Conservation (phyloP, 2,329 filamentous ascomycete species). For the Lecanoromycetidae sp. region DNA sequence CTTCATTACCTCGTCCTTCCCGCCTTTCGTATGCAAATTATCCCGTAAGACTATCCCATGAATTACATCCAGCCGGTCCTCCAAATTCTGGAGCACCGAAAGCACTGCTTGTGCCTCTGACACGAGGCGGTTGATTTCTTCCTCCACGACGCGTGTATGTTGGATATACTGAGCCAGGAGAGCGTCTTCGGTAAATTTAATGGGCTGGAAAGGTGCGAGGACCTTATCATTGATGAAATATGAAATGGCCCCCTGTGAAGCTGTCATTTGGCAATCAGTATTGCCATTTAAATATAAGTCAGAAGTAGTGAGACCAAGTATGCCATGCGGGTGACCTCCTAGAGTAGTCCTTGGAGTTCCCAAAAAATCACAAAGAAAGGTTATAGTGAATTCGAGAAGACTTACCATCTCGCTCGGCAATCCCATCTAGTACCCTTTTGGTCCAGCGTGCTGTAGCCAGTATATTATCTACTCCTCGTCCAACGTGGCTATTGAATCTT, state of each 20-base stretch:
- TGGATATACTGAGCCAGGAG: constrained; percentile 64
- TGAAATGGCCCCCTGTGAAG: constrained; percentile 27
- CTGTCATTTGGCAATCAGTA: too few species aligned
- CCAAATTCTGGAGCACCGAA: constrained; percentile 52
- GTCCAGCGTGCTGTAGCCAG: constrained; percentile 68
- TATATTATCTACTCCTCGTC: constrained; percentile 60
- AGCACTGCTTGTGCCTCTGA: constrained; percentile 58
- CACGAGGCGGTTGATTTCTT: constrained; percentile 57
- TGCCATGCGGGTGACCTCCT: too few species aligned
- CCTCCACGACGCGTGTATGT: constrained; percentile 57
- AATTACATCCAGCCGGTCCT: constrained; percentile 58
- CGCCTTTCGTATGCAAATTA: constrained; percentile 44
- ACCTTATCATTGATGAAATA: constrained; percentile 36
- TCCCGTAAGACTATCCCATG: constrained; percentile 56
- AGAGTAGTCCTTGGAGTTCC: too few species aligned
- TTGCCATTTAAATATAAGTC: too few species aligned
- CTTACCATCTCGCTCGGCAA: constrained; percentile 39
- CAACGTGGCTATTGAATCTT: constrained; percentile 65
- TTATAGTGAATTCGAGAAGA: too few species aligned
- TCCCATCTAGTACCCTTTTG: constrained; percentile 51
- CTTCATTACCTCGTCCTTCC: constrained; percentile 55
- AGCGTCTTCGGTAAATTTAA: constrained; percentile 46
- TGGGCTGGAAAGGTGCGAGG: constrained; percentile 50
- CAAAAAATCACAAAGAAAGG: too few species aligned
- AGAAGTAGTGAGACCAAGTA: too few species aligned